A percentile compares a stretch with the other conserved stretches of the same genome.
These are phyloP conservation scores for Pseudogymnoascus sp. DNA, from an alignment of 2,329 filamentous ascomycete species.

Conservation along the genomic window DNA sequence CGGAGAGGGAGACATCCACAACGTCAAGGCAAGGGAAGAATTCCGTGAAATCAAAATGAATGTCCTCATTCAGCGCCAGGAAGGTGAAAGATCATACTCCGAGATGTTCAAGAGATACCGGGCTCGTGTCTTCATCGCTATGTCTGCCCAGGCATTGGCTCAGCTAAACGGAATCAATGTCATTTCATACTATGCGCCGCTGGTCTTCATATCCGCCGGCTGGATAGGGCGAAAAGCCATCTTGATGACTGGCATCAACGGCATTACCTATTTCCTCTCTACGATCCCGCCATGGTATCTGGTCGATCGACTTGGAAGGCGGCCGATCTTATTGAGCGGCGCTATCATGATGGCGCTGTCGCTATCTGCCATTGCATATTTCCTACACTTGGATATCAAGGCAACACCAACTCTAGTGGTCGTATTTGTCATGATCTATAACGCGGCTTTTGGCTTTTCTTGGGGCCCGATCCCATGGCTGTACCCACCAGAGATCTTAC, in stretches of 20 bases:
- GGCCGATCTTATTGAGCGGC: constrained; percentile 81
- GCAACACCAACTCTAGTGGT: constrained; percentile 80
- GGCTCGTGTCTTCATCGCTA: constrained; percentile 93
- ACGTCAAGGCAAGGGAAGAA: constrained; percentile 84
- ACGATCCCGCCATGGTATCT: constrained; percentile 97
- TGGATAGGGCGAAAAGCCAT: constrained; percentile 87
- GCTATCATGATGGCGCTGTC: constrained; percentile 85
- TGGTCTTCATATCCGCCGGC: constrained; percentile 90
- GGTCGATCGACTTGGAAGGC: constrained; percentile 84
- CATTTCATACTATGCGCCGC: constrained; percentile 94
- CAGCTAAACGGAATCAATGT: constrained; percentile 99
- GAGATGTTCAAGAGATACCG: constrained; percentile 95
- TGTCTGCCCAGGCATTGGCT: constrained; percentile 93
- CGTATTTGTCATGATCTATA: constrained; percentile 95
- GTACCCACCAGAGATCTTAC: constrained; percentile 97
- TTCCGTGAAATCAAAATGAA: constrained; percentile 99
- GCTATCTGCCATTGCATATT: constrained; percentile 86
- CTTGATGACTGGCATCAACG: constrained; percentile 96
- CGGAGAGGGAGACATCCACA: constrained; percentile 90
- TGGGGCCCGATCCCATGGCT: constrained; percentile 99
- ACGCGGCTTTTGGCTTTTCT: constrained; percentile 91
- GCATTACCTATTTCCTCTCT: constrained; percentile 79
- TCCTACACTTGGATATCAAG: constrained; percentile 76
- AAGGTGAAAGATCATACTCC: constrained; percentile 81
- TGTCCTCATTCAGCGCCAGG: constrained; percentile 84